Conservation (phyloP, 176 grass and related monocot genomes). For the Thinopyrum elongatum region DNA sequence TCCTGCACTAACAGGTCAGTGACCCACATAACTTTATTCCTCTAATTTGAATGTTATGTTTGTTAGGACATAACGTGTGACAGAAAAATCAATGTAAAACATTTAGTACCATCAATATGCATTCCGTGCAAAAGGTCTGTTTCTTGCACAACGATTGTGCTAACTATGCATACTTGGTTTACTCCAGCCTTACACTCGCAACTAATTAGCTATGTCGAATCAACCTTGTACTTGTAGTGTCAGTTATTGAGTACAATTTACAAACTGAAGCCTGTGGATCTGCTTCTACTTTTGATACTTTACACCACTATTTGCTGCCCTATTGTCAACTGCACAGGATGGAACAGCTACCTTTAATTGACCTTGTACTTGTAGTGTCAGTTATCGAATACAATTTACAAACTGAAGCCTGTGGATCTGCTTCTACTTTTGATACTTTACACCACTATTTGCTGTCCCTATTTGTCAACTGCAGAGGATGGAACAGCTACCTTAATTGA, state of each 20-base stretch:
- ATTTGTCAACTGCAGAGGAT: not conserved
- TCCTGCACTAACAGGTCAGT: not conserved
- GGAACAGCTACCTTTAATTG: not conserved
- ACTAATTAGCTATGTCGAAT: not conserved
- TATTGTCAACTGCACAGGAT: not conserved
- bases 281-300: conserved; percentile 23
- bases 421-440: conserved; percentile 24
- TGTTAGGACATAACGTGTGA: not conserved
- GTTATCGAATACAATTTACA: not conserved
- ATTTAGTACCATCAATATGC: not conserved
- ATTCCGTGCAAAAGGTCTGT: not conserved
- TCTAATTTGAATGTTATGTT: not conserved
- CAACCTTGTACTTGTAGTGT: not conserved
- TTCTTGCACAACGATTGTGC: not conserved
- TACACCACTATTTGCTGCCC: not conserved
- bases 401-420: not conserved
- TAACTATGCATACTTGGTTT: not conserved
- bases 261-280: not conserved
- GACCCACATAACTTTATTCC: not conserved
- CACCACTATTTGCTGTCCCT: conserved; percentile 2
- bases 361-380: not conserved
- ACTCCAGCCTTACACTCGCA: conserved; percentile 5
- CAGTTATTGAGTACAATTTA: conserved; percentile 1
- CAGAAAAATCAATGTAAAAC: not conserved
- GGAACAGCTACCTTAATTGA: conserved; percentile 2